Percentiles rank a stretch among this genome's conserved stretches.
These are phyloP conservation scores for Teratosphaeriaceae sp. DNA, from an alignment of 2,329 filamentous ascomycete genomes.

Conservation along the genomic window DNA sequence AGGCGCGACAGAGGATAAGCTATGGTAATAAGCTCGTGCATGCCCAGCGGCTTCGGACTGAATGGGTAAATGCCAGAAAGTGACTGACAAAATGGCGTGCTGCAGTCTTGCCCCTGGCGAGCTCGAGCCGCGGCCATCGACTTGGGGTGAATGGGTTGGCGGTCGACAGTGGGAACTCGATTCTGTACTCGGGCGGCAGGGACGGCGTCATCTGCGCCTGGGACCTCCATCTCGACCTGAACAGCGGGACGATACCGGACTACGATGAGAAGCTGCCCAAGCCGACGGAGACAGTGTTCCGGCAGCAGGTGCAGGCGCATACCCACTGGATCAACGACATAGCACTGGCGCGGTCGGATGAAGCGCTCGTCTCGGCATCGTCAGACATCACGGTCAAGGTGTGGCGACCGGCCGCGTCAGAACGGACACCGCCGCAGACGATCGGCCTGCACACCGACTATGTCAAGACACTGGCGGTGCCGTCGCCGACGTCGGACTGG, in stretches of 20 bases:
- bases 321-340: constrained; percentile 98
- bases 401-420: constrained; percentile 69
- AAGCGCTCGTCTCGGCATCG: constrained; percentile 78
- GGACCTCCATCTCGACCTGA: constrained; percentile 72
- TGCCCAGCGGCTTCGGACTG: neutral
- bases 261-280: constrained; percentile 27
- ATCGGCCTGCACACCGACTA: constrained; percentile 95
- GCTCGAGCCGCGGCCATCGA: constrained; percentile 68
- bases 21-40: constrained; percentile 40
- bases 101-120: constrained; percentile 64
- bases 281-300: constrained; percentile 45
- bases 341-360: constrained; percentile 67
- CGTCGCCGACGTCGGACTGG: constrained; percentile 66
- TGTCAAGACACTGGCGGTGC: constrained; percentile 85
- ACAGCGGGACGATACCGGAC: constrained; percentile 29
- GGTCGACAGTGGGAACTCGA: constrained; percentile 73
- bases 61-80: neutral
- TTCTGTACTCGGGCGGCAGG: constrained; percentile 94
- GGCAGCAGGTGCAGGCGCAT: constrained; percentile 68
- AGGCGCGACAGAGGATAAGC: constrained; percentile 48
- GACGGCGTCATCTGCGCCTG: constrained; percentile 95
- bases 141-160: constrained; percentile 93
- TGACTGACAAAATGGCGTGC: constrained; percentile 1
- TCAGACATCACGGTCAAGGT: constrained; percentile 92
- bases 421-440: constrained; percentile 60